Base-by-base conservation (phyloP, 345 rosid species). In the Kernera saxatilis region DNA sequence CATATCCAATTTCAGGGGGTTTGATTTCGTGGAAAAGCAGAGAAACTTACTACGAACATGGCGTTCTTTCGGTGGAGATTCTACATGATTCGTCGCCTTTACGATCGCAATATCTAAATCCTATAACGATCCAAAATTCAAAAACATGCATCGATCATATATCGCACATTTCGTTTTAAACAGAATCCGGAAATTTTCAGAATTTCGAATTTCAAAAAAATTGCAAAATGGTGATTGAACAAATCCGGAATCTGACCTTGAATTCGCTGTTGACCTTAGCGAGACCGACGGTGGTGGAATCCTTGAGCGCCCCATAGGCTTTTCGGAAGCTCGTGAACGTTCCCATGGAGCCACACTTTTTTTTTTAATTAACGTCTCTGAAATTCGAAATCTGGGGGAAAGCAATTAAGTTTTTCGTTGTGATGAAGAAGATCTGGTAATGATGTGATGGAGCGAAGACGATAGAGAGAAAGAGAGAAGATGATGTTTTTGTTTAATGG, bases 221-320 rank as follows among this genome's bases (percentile, higher is more conserved):
- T n/a, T n/a, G n/a, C n/a, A n/a, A 26, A 18, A 54, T 26, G 63
- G 5, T 19, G 52, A 67, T 5, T 22, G 15, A 7, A 48, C 29
- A 65, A 17, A 52, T 14, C 17, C 10, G 7, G 59, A 43, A 43
- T 30, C 41, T 29, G 68, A 89, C 99, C 99, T 92, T 95, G 79
- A 82, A 92, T 71, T 92, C 99, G 54, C 98, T 95, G 57, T 95
- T 92, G 82, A 95, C 98, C 84, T 95, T 95, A 30, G 99, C 99
- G 61, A 95, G 91, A 67, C 99, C 99, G 52, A 95, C 99, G 82
- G 63, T 95, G 74, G 98, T 95, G 51, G 97, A 78, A 67, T 95
- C 99, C 79, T 95, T 95, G 52, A 95, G 93, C 5, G 97, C 99
- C 14, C 97, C 99, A 64, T 92, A 95, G 30, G 97, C 99, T 79